phyloP scores from a whole-genome alignment of 768 basidiomycete genomes.

The Russula compacta region DNA sequence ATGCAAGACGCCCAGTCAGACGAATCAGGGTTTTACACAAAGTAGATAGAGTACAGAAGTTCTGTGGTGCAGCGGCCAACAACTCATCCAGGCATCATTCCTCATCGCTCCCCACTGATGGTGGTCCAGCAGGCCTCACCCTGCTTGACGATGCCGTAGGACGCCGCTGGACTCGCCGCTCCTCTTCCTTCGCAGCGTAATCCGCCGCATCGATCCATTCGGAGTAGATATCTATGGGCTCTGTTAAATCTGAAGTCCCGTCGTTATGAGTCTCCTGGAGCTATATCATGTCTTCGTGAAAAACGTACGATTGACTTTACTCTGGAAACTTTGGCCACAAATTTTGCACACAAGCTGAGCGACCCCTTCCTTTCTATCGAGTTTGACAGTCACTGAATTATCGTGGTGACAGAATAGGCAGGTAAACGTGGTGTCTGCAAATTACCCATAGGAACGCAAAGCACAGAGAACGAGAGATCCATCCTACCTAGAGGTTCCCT shows the following conservation, averaged over 20 bases:
- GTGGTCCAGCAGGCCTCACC: slow-evolving; percentile 28
- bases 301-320: slow-evolving; percentile 73
- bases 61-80: neutral
- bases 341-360: slow-evolving; percentile 75
- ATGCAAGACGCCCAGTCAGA: no score
- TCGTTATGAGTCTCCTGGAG: slow-evolving; percentile 17
- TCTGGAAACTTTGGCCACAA: slow-evolving; percentile 81
- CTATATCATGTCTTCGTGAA: neutral
- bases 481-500: slow-evolving; percentile 64
- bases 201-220: slow-evolving; percentile 90
- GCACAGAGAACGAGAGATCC: neutral
- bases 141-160: slow-evolving; percentile 47
- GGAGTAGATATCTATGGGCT: slow-evolving; percentile 83
- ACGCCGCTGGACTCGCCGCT: slow-evolving; percentile 35
- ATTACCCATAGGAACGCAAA: neutral
- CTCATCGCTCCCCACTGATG: slow-evolving; percentile 38
- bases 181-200: slow-evolving; percentile 61
- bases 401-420: slow-evolving; percentile 89
- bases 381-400: slow-evolving; percentile 75
- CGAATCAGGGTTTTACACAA: slow-evolving; percentile 2
- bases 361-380: slow-evolving; percentile 79
- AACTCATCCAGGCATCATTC: slow-evolving; percentile 29
- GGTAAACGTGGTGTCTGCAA: slow-evolving; percentile 70
- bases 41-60: neutral
- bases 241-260: slow-evolving; percentile 57